Evolutionary conservation across 2,329 filamentous ascomycete species (phyloP).

Genomic region (Huntiella bhutanensis): DNA sequence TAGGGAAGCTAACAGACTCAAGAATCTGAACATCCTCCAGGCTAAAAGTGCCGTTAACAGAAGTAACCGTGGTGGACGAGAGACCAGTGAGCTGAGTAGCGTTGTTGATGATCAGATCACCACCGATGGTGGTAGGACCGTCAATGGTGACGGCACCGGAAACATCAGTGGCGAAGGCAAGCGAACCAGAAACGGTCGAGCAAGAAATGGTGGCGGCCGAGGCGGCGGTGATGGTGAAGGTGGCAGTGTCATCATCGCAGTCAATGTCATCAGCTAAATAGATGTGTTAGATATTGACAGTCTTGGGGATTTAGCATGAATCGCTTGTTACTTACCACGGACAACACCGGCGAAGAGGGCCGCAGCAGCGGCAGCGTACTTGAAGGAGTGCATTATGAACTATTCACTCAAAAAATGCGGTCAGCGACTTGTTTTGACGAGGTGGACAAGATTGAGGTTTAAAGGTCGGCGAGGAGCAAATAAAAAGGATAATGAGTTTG

Average conservation of each 20-base stretch:
- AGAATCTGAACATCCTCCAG: slow-evolving; percentile 52
- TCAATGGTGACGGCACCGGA: slow-evolving; percentile 41
- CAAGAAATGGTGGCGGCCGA: slow-evolving; percentile 46
- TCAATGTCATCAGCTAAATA: slow-evolving; percentile 9
- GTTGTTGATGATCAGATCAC: slow-evolving; percentile 40
- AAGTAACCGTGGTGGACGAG: slow-evolving; percentile 37
- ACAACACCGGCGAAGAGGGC: slow-evolving; percentile 23
- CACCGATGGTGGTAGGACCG: slow-evolving; percentile 36
- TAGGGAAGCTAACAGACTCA: slow-evolving; percentile 44
- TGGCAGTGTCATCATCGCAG: slow-evolving; percentile 19
- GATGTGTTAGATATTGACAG: not conserved
- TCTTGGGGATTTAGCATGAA: not conserved
- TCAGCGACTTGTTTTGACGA: not conserved
- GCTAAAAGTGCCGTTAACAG: slow-evolving; percentile 51
- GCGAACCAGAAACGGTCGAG: slow-evolving; percentile 41
- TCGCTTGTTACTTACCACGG: slow-evolving; percentile 21
- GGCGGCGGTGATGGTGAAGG: slow-evolving; percentile 38
- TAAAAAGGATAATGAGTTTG: too few relatives aligned
- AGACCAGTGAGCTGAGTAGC: slow-evolving; percentile 40
- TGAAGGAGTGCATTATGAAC: slow-evolving; percentile 28
- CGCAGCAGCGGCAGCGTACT: slow-evolving; percentile 26
- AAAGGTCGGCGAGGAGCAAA: too few relatives aligned
- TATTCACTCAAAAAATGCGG: not conserved
- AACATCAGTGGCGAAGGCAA: slow-evolving; percentile 21
- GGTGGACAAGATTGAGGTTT: too few relatives aligned